These are phyloP conservation scores for Glomus cerebriforme DNA, from an alignment of 192 early-diverging fungal genomes.

Conservation along the genomic window DNA sequence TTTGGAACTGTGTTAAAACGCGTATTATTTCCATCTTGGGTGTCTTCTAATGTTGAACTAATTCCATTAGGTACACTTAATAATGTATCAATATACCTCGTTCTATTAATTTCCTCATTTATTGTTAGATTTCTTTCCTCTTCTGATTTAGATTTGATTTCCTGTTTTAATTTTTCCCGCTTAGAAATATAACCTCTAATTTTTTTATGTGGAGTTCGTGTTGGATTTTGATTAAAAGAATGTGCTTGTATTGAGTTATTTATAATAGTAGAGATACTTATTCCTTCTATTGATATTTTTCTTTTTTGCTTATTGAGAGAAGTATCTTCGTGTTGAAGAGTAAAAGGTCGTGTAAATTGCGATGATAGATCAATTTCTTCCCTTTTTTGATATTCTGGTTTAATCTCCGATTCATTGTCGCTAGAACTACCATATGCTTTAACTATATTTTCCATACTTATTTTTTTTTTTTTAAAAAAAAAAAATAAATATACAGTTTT, in stretches of 20 bases:
- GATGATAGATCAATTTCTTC: not conserved
- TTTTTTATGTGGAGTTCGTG: not conserved
- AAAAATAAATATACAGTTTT: too few relatives aligned
- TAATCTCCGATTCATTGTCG: not conserved
- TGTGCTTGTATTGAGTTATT: too few relatives aligned
- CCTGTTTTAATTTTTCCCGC: conserved; percentile 2
- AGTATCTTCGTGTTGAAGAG: not conserved
- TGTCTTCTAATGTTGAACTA: not conserved
- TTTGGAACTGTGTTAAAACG: conserved; percentile 13
- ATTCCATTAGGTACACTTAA: conserved; percentile 9
- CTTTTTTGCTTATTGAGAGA: not conserved
- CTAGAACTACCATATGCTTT: not conserved
- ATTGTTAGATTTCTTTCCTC: not conserved
- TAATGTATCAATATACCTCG: not conserved
- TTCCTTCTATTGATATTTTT: not conserved
- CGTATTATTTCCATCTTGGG: not conserved
- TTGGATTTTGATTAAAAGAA: not conserved
- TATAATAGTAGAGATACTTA: not conserved
- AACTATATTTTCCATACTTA: not conserved
- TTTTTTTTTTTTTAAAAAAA: too few relatives aligned
- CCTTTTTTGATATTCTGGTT: not conserved
- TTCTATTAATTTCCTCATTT: not conserved
- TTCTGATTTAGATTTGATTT: not conserved
- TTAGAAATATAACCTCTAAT: conserved; percentile 20
- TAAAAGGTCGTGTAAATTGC: not conserved